Percentiles rank a stretch among this genome's conserved stretches.
These are phyloP conservation scores for Akanthomyces lecanii DNA, from an alignment of 2,329 filamentous ascomycete species.

Conservation along the genomic window DNA sequence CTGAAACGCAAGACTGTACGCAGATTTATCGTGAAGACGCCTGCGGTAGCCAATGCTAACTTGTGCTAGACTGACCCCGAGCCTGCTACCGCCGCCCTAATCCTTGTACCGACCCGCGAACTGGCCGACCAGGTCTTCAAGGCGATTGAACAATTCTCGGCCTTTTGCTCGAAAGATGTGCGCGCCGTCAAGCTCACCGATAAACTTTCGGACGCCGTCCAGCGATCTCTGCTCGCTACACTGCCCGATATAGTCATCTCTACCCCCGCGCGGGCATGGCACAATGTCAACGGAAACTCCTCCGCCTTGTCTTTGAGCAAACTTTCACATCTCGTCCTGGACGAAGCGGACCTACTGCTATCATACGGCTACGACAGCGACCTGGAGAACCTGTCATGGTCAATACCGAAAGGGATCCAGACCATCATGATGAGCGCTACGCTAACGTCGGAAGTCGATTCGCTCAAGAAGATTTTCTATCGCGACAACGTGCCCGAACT, in stretches of 20 bases:
- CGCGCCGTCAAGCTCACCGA: slow-evolving; percentile 82
- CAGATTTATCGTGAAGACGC: neutral
- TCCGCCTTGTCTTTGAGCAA: slow-evolving; percentile 62
- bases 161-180: slow-evolving; percentile 81
- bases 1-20: slow-evolving; percentile 69
- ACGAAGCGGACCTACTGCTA: slow-evolving; percentile 90
- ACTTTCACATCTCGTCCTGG: slow-evolving; percentile 76
- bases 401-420: slow-evolving; percentile 80
- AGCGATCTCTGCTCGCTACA: slow-evolving; percentile 79
- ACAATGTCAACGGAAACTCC: slow-evolving; percentile 66
- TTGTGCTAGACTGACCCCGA: slow-evolving; percentile 42
- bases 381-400: slow-evolving; percentile 70
- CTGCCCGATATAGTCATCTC: slow-evolving; percentile 85
- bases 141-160: slow-evolving; percentile 68
- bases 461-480: slow-evolving; percentile 80
- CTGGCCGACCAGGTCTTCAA: slow-evolving; percentile 88
- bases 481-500: slow-evolving; percentile 62
- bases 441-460: slow-evolving; percentile 80
- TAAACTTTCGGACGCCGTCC: slow-evolving; percentile 84
- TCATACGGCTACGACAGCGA: slow-evolving; percentile 95
- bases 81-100: slow-evolving; percentile 66
- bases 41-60: slow-evolving; percentile 11
- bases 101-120: slow-evolving; percentile 91
- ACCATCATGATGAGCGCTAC: slow-evolving; percentile 94
- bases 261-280: slow-evolving; percentile 78